A percentile compares a stretch with the other conserved stretches of the same genome.
Evolutionary conservation across 306 rosid genomes (phyloP).

Genomic region (Begonia masoniana): DNA sequence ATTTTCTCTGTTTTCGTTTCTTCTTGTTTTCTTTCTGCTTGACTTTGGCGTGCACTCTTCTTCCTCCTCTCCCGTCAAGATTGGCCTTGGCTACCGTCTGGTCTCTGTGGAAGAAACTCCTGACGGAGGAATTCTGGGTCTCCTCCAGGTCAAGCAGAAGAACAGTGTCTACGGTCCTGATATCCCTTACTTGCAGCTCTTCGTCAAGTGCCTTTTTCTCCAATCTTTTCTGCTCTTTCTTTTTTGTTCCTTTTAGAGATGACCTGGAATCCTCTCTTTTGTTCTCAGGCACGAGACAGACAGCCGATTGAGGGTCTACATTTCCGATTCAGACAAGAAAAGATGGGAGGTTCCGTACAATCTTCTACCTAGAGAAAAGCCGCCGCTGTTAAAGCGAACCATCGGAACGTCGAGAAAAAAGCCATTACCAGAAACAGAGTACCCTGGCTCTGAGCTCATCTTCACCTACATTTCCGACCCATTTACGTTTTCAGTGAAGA

Average conservation of each 20-base stretch:
- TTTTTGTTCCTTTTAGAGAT: too few species aligned
- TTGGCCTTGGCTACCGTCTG: slow-evolving; percentile 75
- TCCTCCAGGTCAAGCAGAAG: slow-evolving; percentile 40
- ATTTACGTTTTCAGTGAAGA: slow-evolving; percentile 54
- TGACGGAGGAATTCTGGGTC: slow-evolving; percentile 61
- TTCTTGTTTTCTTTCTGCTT: slow-evolving; percentile 21
- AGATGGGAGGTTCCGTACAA: slow-evolving; percentile 94
- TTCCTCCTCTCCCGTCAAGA: slow-evolving; percentile 29
- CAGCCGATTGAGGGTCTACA: slow-evolving; percentile 72
- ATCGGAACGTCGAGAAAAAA: slow-evolving; percentile 30
- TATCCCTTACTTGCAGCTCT: slow-evolving; percentile 58
- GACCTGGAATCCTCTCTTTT: too few species aligned
- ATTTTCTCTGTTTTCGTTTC: not conserved
- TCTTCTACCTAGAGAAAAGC: slow-evolving; percentile 61
- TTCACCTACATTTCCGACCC: slow-evolving; percentile 73
- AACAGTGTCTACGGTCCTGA: slow-evolving; percentile 70
- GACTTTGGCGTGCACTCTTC: slow-evolving; percentile 13
- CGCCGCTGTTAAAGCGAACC: slow-evolving; percentile 36
- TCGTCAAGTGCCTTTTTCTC: slow-evolving; percentile 39
- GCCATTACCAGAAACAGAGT: slow-evolving; percentile 35
- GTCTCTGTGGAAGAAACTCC: slow-evolving; percentile 53
- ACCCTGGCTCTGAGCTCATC: slow-evolving; percentile 45
- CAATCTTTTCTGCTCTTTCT: too few species aligned
- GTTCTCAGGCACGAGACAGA: slow-evolving; percentile 59
- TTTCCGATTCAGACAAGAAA: slow-evolving; percentile 63